Evolutionary conservation across 2,329 filamentous ascomycete species (phyloP), one percentile per base, ranked within the genome.

Genomic region (Rhinocladiella mackenziei): DNA sequence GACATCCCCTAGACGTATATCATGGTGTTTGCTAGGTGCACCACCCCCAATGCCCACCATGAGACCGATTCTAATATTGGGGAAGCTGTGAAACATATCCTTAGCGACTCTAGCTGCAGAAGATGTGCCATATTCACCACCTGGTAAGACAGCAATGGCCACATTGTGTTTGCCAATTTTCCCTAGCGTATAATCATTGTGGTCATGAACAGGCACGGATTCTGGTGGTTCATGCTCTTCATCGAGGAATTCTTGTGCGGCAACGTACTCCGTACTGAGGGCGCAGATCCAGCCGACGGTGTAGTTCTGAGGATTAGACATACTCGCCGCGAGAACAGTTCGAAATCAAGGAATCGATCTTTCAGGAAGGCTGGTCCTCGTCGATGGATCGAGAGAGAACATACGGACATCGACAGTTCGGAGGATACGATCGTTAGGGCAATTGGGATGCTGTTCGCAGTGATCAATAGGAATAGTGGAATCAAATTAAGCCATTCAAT

Each of bases 201-300:
- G 45, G 35, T 61, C 55, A 30, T 53, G 35, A 15, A 31, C 33
- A 5, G 51, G 38, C 10, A 58, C 22, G 42, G n/a, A 31, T 20
- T 37, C 22, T 0, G 54, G 61, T 0, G 13, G 3, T 0, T 58
- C 58, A 37, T 70, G 62, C 22, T 57, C 48, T 45, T 71, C 62
- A 38, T 73, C 69, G 2, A 73, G 63, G 18, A 71, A 63, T 0
- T 37, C 54, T 20, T 56, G 52, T 3, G 69, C 68, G 3, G 69
- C 68, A 34, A 64, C 58, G 34, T 57, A 60, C 39, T 72, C 70
- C 0, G 51, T 58, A 1, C 6, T 13, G 3, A 71, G 43, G 6
- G 69, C 68, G 43, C 65, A 72, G 4, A 74, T 69, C 67, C 67
- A 72, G n/a, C 67, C 69, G 5, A 72, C 61, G 0, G 58, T 67